These are phyloP conservation scores for Arabidopsis lyrata DNA, from an alignment of 441 rosid genomes.

Conservation along the genomic window DNA sequence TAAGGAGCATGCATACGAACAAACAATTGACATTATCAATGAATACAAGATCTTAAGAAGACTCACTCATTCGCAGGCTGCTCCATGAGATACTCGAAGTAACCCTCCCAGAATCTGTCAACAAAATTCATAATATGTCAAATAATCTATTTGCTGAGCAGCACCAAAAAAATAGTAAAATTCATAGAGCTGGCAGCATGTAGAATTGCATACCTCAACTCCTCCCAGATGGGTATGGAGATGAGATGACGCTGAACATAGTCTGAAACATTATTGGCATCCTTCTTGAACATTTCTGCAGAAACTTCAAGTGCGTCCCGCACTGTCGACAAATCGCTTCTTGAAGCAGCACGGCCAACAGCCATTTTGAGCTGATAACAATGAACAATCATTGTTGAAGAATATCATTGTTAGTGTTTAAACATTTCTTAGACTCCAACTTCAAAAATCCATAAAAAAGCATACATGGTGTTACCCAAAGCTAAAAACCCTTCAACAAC, in stretches of 20 bases:
- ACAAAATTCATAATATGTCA: slow-evolving; percentile 30
- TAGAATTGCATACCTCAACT: slow-evolving; percentile 66
- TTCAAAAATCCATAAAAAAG: neutral
- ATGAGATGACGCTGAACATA: slow-evolving; percentile 96
- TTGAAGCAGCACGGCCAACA: slow-evolving; percentile 88
- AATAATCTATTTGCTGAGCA: slow-evolving; percentile 24
- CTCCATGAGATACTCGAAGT: slow-evolving; percentile 93
- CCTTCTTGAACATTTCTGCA: slow-evolving; percentile 96
- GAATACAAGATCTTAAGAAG: slow-evolving; percentile 31
- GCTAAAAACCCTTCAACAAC: slow-evolving; percentile 19
- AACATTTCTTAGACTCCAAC: neutral
- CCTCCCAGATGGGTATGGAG: slow-evolving; percentile 97
- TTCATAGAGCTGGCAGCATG: slow-evolving; percentile 17
- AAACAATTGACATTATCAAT: slow-evolving; percentile 30
- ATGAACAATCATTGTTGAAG: slow-evolving; percentile 25
- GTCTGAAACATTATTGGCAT: slow-evolving; percentile 88
- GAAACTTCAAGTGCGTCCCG: slow-evolving; percentile 98
- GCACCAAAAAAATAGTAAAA: slow-evolving; percentile 10
- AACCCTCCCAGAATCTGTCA: slow-evolving; percentile 99
- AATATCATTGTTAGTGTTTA: slow-evolving; percentile 11
- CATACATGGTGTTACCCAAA: neutral
- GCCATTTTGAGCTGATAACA: slow-evolving; percentile 91
- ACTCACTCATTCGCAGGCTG: slow-evolving; percentile 84
- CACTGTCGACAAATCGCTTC: slow-evolving; percentile 87
- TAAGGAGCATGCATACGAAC: slow-evolving; percentile 9